A percentile compares a stretch with the other conserved stretches of the same genome.
phyloP scores from a whole-genome alignment of 805 yeast genomes.

The Myxozyma neotropica region DNA sequence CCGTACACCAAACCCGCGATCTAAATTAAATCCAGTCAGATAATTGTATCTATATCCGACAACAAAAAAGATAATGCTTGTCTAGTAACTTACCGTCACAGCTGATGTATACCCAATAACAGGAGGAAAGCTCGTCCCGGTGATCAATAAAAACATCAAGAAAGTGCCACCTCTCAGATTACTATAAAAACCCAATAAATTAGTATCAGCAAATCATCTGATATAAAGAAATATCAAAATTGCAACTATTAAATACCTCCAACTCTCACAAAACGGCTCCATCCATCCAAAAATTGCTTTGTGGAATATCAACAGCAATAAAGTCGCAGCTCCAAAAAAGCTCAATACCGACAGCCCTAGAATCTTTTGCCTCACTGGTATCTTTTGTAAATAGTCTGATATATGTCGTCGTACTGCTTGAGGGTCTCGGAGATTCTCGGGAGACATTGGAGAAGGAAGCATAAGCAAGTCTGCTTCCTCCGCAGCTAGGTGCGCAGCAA shows the following conservation, averaged over 20 bases:
- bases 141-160: constrained; percentile 54
- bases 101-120: constrained; percentile 73
- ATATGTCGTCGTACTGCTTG: constrained; percentile 6
- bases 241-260: constrained; percentile 34
- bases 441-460: constrained; percentile 12
- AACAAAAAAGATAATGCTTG: background rate
- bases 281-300: constrained; percentile 40
- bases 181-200: constrained; percentile 11
- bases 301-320: constrained; percentile 43
- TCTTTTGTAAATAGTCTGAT: constrained; percentile 11
- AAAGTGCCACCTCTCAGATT: constrained; percentile 43
- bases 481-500: constrained; percentile 14
- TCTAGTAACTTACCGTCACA: constrained; percentile 29
- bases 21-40: constrained; percentile 46
- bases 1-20: constrained; percentile 78
- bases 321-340: constrained; percentile 9
- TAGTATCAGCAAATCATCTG: background rate
- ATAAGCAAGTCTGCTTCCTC: constrained; percentile 31
- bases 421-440: constrained; percentile 19
- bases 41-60: too few relatives aligned
- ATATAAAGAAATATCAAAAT: background rate
- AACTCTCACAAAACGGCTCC: constrained; percentile 40
- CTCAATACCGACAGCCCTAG: constrained; percentile 17
- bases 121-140: constrained; percentile 86
- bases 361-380: constrained; percentile 24